These are phyloP conservation scores for Clathrus columnatus DNA, from an alignment of 768 basidiomycete species.

Conservation along the genomic window DNA sequence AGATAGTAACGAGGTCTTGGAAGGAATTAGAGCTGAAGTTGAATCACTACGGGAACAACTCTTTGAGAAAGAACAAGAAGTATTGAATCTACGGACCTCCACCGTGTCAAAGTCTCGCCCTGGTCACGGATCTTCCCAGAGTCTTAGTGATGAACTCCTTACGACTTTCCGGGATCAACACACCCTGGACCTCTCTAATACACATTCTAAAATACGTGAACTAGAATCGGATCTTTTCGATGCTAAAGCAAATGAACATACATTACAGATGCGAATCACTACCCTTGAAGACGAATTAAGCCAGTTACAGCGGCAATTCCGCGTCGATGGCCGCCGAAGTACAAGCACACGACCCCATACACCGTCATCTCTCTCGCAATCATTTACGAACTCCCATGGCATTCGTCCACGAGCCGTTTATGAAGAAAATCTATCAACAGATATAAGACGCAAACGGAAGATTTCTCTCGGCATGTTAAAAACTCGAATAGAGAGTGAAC, in stretches of 20 bases:
- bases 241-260: constrained; percentile 59
- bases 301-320: constrained; percentile 42
- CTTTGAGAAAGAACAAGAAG: constrained; percentile 53
- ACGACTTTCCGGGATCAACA: constrained; percentile 66
- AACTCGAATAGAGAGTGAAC: constrained; percentile 80
- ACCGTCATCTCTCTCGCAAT: constrained; percentile 23
- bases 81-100: constrained; percentile 43
- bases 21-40: constrained; percentile 58
- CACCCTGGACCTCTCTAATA: constrained; percentile 67
- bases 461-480: constrained; percentile 86
- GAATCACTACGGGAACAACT: constrained; percentile 62
- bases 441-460: constrained; percentile 73
- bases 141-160: constrained; percentile 68
- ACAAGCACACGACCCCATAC: constrained; percentile 27
- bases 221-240: constrained; percentile 68
- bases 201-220: constrained; percentile 70
- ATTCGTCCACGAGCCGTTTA: constrained; percentile 44
- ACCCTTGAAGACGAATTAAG: constrained; percentile 59
- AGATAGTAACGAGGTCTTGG: constrained; percentile 57
- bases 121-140: constrained; percentile 16
- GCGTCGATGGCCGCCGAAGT: constrained; percentile 32
- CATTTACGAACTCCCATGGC: not conserved
- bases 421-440: constrained; percentile 62
- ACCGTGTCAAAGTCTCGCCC: constrained; percentile 18
- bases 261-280: constrained; percentile 57